Evolutionary conservation across 73 alveolate genomes (phyloP), one percentile per base, ranked within the genome.

Genomic region (Uronychia binucleata): DNA sequence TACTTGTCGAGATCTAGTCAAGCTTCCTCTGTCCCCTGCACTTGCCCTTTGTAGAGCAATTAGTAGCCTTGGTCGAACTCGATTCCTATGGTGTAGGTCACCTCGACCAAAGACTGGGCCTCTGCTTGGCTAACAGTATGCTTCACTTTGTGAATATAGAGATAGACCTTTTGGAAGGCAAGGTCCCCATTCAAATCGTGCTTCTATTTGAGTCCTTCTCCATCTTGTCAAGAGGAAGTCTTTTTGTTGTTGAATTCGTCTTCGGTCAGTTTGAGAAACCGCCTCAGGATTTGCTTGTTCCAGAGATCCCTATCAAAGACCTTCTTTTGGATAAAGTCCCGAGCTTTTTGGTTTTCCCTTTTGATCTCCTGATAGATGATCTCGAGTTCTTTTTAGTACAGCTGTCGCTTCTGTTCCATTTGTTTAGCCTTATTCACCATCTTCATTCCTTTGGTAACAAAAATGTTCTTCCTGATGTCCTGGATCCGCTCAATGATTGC

Each of bases 101-200:
- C 67, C 19, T 46, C 67, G 19, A 46, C 19, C 67, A 11, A 19
- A 46, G 5, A 11, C 67, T 46, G 5, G 67, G 67, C 67, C 67
- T 46, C 67, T 11, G 67, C 67, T 46, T 5, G n/a, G 19, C n/a
- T 46, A 5, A 46, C 67, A 46, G n/a, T 27, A 34, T 83, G 33
- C 60, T 29, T 33, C 57, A 83, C 58, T 26, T 67, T 30, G 34
- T 83, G 90, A 1, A 83, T 28, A 33, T 74, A 83, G 0, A 83
- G 26, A 30, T 83, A 58, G 30, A 83, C 78, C 84, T 83, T 83
- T 35, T 80, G 33, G 32, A 83, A 31, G 74, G 60, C 90, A 77
- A 83, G 33, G 33, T 83, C 81, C 0, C 58, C 84, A 26, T 74
- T 74, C 33, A n/a, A n/a, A n/a, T n/a, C n/a, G n/a, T n/a, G n/a